Percentiles rank a stretch among this genome's conserved stretches.
Conservation (phyloP, 192 early-diverging fungal genomes). For the Mortierella hygrophila region DNA sequence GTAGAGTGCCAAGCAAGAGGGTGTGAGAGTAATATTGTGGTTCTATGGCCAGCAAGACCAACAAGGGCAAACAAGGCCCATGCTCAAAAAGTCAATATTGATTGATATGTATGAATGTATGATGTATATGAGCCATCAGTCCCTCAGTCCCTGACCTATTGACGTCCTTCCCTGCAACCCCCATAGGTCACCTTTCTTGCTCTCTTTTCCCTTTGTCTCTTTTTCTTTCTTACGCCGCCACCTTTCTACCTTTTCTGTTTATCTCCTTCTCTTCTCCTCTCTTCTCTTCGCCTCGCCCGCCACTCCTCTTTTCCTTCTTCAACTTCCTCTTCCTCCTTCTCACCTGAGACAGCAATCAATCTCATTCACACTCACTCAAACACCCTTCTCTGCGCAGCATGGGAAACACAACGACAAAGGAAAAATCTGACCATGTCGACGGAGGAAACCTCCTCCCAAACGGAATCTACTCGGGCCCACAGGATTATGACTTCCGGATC, state of each 20-base stretch:
- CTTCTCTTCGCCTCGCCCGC: not conserved
- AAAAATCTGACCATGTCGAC: slow-evolving; percentile 67
- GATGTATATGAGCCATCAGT: not conserved
- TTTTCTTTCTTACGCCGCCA: not conserved
- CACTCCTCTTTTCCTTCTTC: not conserved
- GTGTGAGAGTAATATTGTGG: no score
- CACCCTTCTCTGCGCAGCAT: slow-evolving; percentile 18
- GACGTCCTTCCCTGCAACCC: not conserved
- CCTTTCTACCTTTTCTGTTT: not conserved
- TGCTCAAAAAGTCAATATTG: not conserved
- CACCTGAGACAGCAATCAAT: not conserved
- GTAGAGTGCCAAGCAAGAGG: no score
- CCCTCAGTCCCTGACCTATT: not conserved
- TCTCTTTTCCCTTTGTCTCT: not conserved
- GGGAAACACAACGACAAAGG: slow-evolving; percentile 60
- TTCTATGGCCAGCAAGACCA: no score
- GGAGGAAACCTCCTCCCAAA: slow-evolving; percentile 74
- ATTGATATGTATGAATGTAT: no score
- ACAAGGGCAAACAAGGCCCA: not conserved
- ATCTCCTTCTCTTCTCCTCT: not conserved
- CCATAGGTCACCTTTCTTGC: not conserved
- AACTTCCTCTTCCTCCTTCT: not conserved
- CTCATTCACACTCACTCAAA: not conserved
- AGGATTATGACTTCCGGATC: slow-evolving; percentile 82
- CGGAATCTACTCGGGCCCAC: slow-evolving; percentile 77